Percentiles rank a stretch among this genome's conserved stretches.
Conservation (phyloP, 2,329 filamentous ascomycete species). For the Teratosphaeria zuluensis region DNA sequence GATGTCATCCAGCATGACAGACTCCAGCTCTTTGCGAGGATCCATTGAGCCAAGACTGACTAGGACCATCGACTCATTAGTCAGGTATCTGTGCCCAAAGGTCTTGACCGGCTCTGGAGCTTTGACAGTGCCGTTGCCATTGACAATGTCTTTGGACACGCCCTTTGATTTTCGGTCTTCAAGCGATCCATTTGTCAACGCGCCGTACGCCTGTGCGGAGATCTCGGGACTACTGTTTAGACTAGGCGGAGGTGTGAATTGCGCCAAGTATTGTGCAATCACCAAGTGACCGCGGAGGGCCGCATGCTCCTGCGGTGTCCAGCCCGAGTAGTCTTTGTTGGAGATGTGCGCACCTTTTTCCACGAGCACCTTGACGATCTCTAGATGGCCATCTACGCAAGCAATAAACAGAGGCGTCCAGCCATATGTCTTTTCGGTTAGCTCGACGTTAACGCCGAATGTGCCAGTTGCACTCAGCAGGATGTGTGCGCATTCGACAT, state of each 20-base stretch:
- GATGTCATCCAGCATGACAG: constrained; percentile 80
- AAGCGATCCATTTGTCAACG: constrained; percentile 36
- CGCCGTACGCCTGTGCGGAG: constrained; percentile 11
- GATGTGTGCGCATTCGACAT: constrained; percentile 67
- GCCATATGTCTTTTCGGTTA: constrained; percentile 72
- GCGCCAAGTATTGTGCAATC: constrained; percentile 61
- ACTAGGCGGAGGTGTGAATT: constrained; percentile 38
- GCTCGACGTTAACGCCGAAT: constrained; percentile 66
- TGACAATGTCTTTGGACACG: constrained; percentile 20
- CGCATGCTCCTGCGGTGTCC: constrained; percentile 90
- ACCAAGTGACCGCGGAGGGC: constrained; percentile 78
- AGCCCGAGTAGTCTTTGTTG: constrained; percentile 74
- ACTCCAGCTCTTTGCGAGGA: constrained; percentile 62
- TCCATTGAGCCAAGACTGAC: constrained; percentile 95
- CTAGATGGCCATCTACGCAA: constrained; percentile 74
- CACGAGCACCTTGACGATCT: constrained; percentile 66
- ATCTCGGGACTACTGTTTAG: constrained; percentile 19
- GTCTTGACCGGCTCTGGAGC: constrained; percentile 75
- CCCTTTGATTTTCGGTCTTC: constrained; percentile 35
- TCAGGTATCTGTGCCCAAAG: constrained; percentile 92
- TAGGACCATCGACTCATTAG: constrained; percentile 75
- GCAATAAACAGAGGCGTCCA: constrained; percentile 96
- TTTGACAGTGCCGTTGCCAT: constrained; percentile 18
- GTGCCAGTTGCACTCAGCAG: constrained; percentile 60
- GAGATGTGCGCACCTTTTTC: constrained; percentile 68